phyloP scores from a whole-genome alignment of 2,329 filamentous ascomycete genomes.

The Talaromyces sp. region DNA sequence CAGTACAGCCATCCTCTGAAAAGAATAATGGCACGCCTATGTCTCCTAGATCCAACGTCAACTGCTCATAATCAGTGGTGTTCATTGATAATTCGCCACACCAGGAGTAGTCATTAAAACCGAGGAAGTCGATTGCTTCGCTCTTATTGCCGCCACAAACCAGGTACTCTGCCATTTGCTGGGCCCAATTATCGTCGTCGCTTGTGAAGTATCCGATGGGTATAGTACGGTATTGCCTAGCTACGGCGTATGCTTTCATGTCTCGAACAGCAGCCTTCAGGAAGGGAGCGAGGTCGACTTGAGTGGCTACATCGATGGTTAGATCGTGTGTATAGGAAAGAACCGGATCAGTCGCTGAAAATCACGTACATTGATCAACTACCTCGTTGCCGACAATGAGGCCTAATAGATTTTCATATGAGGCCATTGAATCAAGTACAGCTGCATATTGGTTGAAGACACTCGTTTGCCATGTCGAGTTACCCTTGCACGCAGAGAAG shows the following conservation, averaged over 20 bases:
- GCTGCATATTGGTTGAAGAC: neutral
- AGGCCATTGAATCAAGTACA: neutral
- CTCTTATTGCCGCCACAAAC: conserved; percentile 67
- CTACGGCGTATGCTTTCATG: conserved; percentile 74
- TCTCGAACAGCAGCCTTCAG: conserved; percentile 79
- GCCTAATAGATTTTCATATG: neutral
- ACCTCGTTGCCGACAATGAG: neutral
- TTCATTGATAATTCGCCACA: neutral
- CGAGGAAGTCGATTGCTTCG: conserved; percentile 57
- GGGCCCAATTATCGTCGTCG: conserved; percentile 68
- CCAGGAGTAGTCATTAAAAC: neutral
- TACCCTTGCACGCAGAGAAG: neutral
- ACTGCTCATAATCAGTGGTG: neutral
- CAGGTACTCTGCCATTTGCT: conserved; percentile 69
- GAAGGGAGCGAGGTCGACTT: conserved; percentile 77
- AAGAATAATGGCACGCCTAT: neutral
- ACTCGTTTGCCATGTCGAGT: neutral
- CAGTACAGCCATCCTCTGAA: neutral
- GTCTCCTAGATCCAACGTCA: neutral
- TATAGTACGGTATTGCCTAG: conserved; percentile 72
- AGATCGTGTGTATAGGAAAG: neutral
- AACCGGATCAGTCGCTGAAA: neutral
- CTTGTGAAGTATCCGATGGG: conserved; percentile 84
- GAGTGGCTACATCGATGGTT: conserved; percentile 48
- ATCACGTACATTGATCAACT: neutral